Percentiles rank a stretch among this genome's conserved stretches.
phyloP scores from a whole-genome alignment of 345 rosid species.

The Eucalyptus leucophloia region DNA sequence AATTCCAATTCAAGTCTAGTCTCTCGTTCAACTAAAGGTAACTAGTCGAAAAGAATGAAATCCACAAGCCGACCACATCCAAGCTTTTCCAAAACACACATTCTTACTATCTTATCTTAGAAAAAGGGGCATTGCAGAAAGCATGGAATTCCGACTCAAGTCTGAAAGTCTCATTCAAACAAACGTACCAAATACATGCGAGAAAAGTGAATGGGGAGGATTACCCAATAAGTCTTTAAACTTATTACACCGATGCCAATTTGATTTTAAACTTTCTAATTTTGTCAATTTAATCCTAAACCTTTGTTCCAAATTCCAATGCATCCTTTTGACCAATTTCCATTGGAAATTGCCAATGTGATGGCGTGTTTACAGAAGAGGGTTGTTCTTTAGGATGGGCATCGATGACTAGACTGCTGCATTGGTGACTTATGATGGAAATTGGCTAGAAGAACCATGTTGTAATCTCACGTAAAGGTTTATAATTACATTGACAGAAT shows the following conservation, averaged over 20 bases:
- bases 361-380: background rate
- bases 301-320: no score
- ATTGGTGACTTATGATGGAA: background rate
- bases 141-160: background rate
- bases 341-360: accelerated
- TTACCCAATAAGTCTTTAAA: no score
- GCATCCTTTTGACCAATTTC: background rate
- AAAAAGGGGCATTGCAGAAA: background rate
- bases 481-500: no score
- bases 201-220: accelerated
- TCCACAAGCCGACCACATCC: background rate
- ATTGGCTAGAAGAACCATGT: background rate
- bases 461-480: no score
- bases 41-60: background rate
- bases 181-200: background rate
- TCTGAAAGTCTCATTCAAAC: background rate
- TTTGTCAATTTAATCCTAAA: no score
- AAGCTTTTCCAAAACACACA: background rate
- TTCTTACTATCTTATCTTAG: background rate
- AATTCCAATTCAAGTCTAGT: background rate
- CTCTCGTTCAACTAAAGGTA: background rate
- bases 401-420: accelerated
- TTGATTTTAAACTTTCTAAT: background rate
- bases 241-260: no score
- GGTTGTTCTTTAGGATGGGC: background rate